Evolutionary conservation across 495 filamentous ascomycete genomes (phyloP).

Genomic region (Parathielavia hyrcaniae): DNA sequence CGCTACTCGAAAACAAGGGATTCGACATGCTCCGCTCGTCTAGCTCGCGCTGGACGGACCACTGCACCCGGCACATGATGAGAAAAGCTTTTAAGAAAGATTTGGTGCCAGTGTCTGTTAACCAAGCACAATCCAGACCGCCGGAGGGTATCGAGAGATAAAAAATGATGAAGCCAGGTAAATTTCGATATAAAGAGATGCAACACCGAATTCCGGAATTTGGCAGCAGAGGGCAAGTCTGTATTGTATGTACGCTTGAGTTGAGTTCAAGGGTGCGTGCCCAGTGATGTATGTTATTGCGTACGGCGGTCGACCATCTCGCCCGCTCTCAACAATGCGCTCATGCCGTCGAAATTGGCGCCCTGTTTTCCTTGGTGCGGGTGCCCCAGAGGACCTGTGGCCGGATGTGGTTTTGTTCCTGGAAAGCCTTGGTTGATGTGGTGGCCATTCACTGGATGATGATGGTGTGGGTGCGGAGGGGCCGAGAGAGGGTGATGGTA

Average conservation of each 20-base stretch:
- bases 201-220: too few relatives aligned
- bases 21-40: too few relatives aligned
- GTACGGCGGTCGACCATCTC: conserved; percentile 48
- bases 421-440: background rate
- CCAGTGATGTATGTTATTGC: conserved; percentile 17
- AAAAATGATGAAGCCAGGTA: too few relatives aligned
- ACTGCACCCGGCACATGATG: too few relatives aligned
- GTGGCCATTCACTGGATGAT: background rate
- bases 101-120: background rate
- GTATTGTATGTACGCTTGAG: too few relatives aligned
- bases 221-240: too few relatives aligned
- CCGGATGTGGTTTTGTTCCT: background rate
- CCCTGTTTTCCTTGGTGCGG: conserved; percentile 17
- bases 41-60: background rate
- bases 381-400: background rate
- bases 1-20: too few relatives aligned
- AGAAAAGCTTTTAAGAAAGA: background rate
- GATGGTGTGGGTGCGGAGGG: conserved; percentile 10
- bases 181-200: too few relatives aligned
- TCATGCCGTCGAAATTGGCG: conserved; percentile 44
- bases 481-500: conserved; percentile 20
- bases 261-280: too few relatives aligned
- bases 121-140: too few relatives aligned
- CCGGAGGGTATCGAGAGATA: too few relatives aligned
- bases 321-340: conserved; percentile 48